These are phyloP conservation scores for Neonectria sp. DNA, from an alignment of 2,329 filamentous ascomycete species.

Conservation along the genomic window DNA sequence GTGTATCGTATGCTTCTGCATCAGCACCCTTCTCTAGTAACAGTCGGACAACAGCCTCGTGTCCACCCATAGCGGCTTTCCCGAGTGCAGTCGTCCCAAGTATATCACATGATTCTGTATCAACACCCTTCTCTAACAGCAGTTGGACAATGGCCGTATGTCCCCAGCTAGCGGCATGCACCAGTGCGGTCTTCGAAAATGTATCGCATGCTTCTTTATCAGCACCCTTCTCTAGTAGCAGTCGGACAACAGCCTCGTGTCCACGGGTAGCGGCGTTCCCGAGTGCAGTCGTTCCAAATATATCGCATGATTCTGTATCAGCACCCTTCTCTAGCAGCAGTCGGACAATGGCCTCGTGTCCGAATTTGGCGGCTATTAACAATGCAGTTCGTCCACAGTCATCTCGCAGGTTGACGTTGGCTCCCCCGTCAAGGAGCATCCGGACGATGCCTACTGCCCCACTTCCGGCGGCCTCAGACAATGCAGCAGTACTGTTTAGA, in stretches of 20 bases:
- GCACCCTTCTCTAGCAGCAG: background rate
- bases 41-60: background rate
- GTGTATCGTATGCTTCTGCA: no score
- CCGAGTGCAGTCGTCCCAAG: background rate
- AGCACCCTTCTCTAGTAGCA: background rate
- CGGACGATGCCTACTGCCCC: no score
- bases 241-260: conserved; percentile 1
- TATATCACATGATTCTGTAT: background rate
- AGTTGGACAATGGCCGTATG: background rate
- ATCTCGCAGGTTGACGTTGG: background rate
- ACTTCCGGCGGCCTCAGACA: no score
- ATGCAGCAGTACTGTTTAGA: no score
- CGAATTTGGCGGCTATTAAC: no score
- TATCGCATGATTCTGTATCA: background rate
- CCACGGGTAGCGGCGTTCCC: no score
- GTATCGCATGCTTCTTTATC: background rate
- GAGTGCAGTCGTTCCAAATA: background rate
- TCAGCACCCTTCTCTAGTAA: background rate
- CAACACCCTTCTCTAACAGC: background rate
- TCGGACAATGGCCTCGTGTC: background rate
- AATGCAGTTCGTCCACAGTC: background rate
- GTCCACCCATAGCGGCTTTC: no score
- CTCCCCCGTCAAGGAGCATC: background rate
- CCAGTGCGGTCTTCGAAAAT: no score
- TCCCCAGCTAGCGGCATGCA: background rate